Conservation (phyloP, 2,329 filamentous ascomycete genomes). For the Ophiostoma piceae region DNA sequence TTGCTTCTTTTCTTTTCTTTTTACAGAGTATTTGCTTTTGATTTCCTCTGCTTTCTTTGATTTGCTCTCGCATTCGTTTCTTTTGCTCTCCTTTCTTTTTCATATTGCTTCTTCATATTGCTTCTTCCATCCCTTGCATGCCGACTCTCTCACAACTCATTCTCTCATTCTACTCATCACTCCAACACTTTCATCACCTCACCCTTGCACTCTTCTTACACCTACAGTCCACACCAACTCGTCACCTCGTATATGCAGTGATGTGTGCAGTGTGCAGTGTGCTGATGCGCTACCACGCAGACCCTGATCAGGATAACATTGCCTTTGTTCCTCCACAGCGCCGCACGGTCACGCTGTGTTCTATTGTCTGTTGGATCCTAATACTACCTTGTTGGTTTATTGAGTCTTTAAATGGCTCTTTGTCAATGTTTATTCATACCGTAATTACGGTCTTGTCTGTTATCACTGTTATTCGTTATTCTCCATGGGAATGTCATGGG, state of each 20-base stretch:
- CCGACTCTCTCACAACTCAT: neutral
- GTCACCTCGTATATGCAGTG: neutral
- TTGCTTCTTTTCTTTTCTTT: neutral
- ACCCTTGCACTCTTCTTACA: neutral
- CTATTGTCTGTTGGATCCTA: conserved; percentile 15
- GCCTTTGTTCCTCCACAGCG: conserved; percentile 8
- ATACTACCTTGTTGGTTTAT: neutral
- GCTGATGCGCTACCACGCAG: neutral
- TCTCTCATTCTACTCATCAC: neutral
- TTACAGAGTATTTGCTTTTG: too few species aligned
- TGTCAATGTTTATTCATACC: too few species aligned
- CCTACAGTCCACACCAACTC: neutral
- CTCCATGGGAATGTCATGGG: neutral
- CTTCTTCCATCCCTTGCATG: neutral
- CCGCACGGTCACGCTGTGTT: neutral
- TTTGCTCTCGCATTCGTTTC: too few species aligned
- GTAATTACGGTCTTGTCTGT: too few species aligned
- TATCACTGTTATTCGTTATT: too few species aligned
- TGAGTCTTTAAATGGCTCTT: too few species aligned
- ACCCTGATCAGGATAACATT: conserved; percentile 10
- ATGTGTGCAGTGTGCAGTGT: too few species aligned
- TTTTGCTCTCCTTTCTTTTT: neutral
- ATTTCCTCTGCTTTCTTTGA: conserved; percentile 2
- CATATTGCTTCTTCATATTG: neutral
- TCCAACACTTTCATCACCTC: neutral